Conservation (phyloP, 2,329 filamentous ascomycete genomes). For the Pseudogymnoascus sp. region DNA sequence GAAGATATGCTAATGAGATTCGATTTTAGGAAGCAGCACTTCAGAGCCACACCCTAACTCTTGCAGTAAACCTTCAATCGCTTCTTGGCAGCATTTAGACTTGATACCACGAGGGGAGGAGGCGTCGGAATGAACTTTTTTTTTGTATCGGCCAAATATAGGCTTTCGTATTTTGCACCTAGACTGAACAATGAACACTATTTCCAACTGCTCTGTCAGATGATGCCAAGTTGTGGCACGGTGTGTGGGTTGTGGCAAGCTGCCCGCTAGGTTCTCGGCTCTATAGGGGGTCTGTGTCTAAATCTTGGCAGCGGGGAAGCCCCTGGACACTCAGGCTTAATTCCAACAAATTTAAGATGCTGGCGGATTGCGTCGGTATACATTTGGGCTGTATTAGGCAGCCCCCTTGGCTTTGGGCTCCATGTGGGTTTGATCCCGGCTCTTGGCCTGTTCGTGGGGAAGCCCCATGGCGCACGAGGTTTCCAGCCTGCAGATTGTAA, state of each 20-base stretch:
- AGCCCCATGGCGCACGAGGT: neutral
- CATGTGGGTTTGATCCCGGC: neutral
- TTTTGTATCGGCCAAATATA: neutral
- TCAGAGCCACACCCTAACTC: conserved; percentile 35
- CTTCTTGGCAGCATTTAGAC: neutral
- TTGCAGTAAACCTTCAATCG: conserved; percentile 35
- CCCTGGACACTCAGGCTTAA: neutral
- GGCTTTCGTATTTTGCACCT: neutral
- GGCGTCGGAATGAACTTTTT: neutral
- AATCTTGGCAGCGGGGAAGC: neutral
- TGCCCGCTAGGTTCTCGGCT: neutral
- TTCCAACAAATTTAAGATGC: neutral
- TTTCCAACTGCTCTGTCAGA: neutral
- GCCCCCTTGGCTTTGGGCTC: neutral
- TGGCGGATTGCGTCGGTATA: neutral
- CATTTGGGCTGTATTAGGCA: neutral
- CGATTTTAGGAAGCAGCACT: conserved; percentile 36
- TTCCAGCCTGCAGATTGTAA: neutral
- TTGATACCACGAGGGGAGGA: neutral
- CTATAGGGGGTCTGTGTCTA: neutral
- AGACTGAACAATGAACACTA: neutral
- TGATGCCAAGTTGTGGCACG: neutral
- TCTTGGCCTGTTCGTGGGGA: neutral
- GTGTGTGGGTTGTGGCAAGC: neutral
- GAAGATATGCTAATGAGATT: neutral